These are phyloP conservation scores for Claviceps maximensis DNA, from an alignment of 2,329 filamentous ascomycete genomes.

Conservation along the genomic window DNA sequence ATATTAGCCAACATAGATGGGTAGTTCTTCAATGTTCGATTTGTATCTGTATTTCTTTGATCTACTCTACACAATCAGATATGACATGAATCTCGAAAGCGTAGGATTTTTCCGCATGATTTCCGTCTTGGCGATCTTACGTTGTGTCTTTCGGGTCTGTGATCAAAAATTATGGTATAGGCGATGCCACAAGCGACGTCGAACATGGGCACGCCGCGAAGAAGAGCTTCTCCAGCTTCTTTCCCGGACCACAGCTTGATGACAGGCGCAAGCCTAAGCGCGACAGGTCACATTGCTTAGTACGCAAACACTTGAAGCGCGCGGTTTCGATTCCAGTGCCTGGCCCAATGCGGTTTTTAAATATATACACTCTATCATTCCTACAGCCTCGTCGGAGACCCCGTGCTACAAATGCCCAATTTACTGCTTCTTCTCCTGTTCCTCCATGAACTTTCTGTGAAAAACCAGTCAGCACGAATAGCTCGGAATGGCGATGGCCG, in stretches of 20 bases:
- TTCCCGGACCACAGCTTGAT: neutral
- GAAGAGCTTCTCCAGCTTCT: neutral
- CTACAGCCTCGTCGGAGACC: slow-evolving; percentile 12
- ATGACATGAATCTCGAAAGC: neutral
- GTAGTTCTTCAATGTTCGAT: neutral
- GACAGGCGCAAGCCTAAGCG: neutral
- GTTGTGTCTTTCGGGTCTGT: neutral
- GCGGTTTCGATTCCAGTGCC: neutral
- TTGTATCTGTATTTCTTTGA: neutral
- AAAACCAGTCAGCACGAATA: neutral
- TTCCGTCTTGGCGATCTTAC: neutral
- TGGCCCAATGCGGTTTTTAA: slow-evolving; percentile 4
- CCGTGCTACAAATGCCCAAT: slow-evolving; percentile 6
- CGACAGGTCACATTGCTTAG: neutral
- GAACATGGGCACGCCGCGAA: neutral
- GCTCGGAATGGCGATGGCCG: neutral
- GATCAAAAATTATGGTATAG: neutral
- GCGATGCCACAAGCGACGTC: neutral
- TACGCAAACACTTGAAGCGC: neutral
- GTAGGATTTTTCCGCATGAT: neutral
- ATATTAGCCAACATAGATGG: neutral
- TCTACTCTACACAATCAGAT: neutral
- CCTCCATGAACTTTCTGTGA: slow-evolving; percentile 26
- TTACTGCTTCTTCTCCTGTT: slow-evolving; percentile 30
- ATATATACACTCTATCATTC: slow-evolving; percentile 21